Evolutionary conservation across 768 basidiomycete genomes (phyloP), one percentile per base, ranked within the genome.

Genomic region (Mycena amicta): DNA sequence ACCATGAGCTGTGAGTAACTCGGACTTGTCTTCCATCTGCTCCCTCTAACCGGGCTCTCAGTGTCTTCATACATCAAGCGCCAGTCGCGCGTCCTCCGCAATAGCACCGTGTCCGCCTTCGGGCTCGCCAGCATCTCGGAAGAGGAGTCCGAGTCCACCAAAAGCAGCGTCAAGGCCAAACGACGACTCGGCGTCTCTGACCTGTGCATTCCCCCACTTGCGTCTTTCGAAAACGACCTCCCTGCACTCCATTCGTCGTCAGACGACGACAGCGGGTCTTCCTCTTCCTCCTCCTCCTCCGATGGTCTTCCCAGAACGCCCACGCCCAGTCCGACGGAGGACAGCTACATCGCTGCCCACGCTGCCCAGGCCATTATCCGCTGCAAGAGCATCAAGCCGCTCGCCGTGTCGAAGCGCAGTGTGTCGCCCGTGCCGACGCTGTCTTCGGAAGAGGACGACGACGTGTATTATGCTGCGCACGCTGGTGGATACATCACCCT

Each of bases 311-410:
- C 28, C 0, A 31, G 47, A 23, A 55, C 59, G 29, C 53, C 59
- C 5, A 50, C 52, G 15, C 20, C 51, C 4, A 39, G 31, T 13
- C 51, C 46, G 2, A 41, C 46, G 2, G 22, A 30, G 0, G 53
- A 54, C 47, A 53, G 43, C n/a, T 58, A 43, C 27, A n/a, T n/a
- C n/a, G n/a, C n/a, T n/a, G n/a, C n/a, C n/a, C n/a, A n/a, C n/a
- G 25, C 18, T 40, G 46, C 26, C 15, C 53, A 60, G 47, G 41
- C 55, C 22, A 13, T 56, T 4, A 50, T 61, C 2, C 55, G 59
- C 8, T 56, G 59, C 55, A 61, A 61, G 55, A 61, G 27, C 37
- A 61, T 56, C 55, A 61, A 56, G 51, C 55, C 59, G 18, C 30
- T 61, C 1, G 45, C 30, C 15, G 46, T 61, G 18, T 40, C 31